These are phyloP conservation scores for Amanita polypyramis DNA, from an alignment of 768 basidiomycete genomes.

Conservation along the genomic window DNA sequence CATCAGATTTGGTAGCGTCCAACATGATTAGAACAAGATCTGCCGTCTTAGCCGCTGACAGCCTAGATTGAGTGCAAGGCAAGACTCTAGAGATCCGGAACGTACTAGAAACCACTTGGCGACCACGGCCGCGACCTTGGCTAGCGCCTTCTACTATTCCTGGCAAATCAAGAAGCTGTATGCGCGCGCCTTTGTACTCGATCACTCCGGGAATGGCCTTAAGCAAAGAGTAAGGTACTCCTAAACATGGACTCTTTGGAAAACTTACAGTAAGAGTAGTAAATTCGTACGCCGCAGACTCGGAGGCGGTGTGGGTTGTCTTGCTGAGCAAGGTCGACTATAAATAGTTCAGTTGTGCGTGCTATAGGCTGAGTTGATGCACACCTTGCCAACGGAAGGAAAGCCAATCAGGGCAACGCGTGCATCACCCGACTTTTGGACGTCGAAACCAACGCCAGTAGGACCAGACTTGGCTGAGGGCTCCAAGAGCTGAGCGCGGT, in stretches of 20 bases:
- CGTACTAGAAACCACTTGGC: conserved; percentile 90
- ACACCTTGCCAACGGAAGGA: conserved; percentile 86
- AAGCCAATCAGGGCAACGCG: conserved; percentile 90
- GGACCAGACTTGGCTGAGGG: conserved; percentile 78
- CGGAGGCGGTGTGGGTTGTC: conserved; percentile 83
- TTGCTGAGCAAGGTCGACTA: conserved; percentile 89
- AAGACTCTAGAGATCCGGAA: conserved; percentile 3
- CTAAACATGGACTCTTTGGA: background rate
- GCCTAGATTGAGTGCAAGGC: conserved; percentile 2
- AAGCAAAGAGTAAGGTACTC: background rate
- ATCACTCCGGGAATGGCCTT: conserved; percentile 96
- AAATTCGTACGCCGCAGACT: conserved; percentile 90
- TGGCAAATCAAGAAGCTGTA: conserved; percentile 91
- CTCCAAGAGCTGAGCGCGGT: conserved; percentile 91
- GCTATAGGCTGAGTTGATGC: conserved; percentile 3
- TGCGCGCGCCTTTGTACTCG: conserved; percentile 85
- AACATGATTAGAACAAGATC: conserved; percentile 92
- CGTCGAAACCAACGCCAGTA: conserved; percentile 79
- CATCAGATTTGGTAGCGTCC: conserved; percentile 87
- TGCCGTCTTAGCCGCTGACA: conserved; percentile 71
- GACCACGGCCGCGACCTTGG: conserved; percentile 83
- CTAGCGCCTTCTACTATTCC: conserved; percentile 94
- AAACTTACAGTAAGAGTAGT: conserved; percentile 72
- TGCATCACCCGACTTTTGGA: conserved; percentile 76
- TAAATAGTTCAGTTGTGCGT: background rate